These are phyloP conservation scores for Mycena leptocephala DNA, from an alignment of 768 basidiomycete species.

Conservation along the genomic window DNA sequence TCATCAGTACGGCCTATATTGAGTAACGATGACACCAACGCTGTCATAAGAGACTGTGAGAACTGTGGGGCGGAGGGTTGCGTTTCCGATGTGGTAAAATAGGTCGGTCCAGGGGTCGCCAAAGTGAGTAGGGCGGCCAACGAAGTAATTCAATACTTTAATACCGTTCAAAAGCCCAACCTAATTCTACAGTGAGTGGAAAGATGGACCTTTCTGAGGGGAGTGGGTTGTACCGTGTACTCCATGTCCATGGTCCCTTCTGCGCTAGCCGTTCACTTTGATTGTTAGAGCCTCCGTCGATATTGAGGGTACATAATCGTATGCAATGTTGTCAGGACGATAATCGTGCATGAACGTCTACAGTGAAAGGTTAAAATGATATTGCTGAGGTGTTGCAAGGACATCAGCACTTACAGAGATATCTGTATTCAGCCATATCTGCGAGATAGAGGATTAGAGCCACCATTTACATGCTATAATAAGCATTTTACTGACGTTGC, in stretches of 20 bases:
- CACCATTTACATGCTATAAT: neutral
- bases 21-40: neutral
- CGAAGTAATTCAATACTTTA: constrained; percentile 4
- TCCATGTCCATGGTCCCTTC: constrained; percentile 7
- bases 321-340: constrained; percentile 4
- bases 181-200: neutral
- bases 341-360: constrained; percentile 6
- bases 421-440: constrained; percentile 7
- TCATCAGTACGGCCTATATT: constrained; percentile 9
- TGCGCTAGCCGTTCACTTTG: neutral
- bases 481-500: constrained; percentile 2
- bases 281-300: constrained; percentile 8
- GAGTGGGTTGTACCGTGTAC: neutral
- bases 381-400: constrained; percentile 7
- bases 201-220: constrained; percentile 3
- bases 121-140: neutral
- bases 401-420: constrained; percentile 6
- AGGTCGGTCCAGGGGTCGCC: constrained; percentile 6
- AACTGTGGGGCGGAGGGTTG: constrained; percentile 7
- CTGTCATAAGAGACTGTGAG: constrained; percentile 10
- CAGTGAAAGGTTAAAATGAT: neutral
- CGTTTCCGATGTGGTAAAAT: constrained; percentile 8
- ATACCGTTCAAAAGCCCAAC: constrained; percentile 2
- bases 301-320: neutral
- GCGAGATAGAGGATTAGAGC: constrained; percentile 2